phyloP scores from a whole-genome alignment of 345 rosid genomes.

The Murraya koenigii region DNA sequence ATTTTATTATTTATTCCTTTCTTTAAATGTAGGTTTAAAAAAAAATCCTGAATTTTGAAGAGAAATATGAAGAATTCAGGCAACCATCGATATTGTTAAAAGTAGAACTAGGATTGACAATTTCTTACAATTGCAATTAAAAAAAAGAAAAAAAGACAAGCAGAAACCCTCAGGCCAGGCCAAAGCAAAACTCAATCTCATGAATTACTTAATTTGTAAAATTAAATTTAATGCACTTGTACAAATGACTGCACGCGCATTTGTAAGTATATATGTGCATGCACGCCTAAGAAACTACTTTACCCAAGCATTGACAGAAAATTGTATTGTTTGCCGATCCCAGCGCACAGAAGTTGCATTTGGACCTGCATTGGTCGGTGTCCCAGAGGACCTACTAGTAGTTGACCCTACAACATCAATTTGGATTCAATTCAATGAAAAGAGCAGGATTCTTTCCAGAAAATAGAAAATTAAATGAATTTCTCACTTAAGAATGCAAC shows the following conservation, averaged over 20 bases:
- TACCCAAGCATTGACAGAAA: conserved; percentile 99
- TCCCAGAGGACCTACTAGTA: conserved; percentile 58
- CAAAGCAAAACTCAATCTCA: background rate
- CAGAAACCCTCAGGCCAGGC: background rate
- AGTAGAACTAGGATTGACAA: background rate
- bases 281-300: background rate
- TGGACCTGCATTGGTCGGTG: conserved; percentile 56
- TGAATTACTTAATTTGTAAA: background rate
- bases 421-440: conserved; percentile 9
- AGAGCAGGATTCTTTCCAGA: background rate
- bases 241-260: background rate
- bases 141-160: too few relatives aligned
- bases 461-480: background rate
- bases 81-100: background rate
- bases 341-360: conserved; percentile 66
- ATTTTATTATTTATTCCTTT: background rate
- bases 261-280: background rate
- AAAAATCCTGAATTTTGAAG: background rate
- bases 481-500: background rate
- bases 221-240: background rate
- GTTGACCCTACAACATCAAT: conserved; percentile 52
- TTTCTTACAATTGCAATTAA: background rate
- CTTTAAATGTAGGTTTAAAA: background rate
- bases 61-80: background rate
- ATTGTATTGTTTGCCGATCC: conserved; percentile 89